Percentiles rank a stretch among this genome's conserved stretches.
Evolutionary conservation across 2,329 filamentous ascomycete species (phyloP).

Genomic region (Periglandula ipomoeae): DNA sequence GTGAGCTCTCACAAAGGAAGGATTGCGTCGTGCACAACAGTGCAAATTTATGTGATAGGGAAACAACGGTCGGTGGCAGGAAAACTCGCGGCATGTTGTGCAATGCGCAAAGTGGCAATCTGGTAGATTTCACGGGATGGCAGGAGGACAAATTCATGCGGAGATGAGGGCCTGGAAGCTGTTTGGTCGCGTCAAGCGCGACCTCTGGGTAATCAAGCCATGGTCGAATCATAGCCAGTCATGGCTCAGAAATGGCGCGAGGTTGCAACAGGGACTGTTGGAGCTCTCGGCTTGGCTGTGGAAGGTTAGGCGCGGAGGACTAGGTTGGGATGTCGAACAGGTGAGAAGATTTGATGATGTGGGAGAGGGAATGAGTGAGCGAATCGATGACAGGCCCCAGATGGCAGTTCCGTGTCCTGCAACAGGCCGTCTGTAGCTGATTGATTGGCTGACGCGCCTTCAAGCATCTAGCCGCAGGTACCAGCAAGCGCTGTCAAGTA

Average conservation of each 20-base stretch:
- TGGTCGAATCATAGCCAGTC: conserved; percentile 5
- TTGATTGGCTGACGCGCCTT: conserved; percentile 1
- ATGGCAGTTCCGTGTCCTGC: too few species aligned
- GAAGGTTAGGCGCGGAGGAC: background rate
- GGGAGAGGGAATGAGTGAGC: background rate
- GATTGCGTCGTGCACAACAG: background rate
- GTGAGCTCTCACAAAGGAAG: background rate
- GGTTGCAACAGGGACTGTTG: conserved; percentile 4
- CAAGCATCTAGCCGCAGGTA: background rate
- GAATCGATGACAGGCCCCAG: background rate
- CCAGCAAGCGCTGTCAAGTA: background rate
- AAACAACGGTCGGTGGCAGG: background rate
- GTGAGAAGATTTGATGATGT: background rate
- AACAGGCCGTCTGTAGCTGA: background rate
- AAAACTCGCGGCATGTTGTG: background rate
- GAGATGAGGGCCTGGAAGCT: background rate
- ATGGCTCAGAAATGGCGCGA: conserved; percentile 1
- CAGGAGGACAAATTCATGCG: background rate
- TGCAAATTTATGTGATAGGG: background rate
- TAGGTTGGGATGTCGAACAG: background rate
- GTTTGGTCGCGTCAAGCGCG: background rate
- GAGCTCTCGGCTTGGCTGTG: too few species aligned
- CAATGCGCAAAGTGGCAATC: background rate
- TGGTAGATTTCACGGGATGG: background rate
- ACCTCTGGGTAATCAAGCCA: background rate